These are phyloP conservation scores for Periconia sp. DNA, from an alignment of 2,329 filamentous ascomycete species.

Conservation along the genomic window DNA sequence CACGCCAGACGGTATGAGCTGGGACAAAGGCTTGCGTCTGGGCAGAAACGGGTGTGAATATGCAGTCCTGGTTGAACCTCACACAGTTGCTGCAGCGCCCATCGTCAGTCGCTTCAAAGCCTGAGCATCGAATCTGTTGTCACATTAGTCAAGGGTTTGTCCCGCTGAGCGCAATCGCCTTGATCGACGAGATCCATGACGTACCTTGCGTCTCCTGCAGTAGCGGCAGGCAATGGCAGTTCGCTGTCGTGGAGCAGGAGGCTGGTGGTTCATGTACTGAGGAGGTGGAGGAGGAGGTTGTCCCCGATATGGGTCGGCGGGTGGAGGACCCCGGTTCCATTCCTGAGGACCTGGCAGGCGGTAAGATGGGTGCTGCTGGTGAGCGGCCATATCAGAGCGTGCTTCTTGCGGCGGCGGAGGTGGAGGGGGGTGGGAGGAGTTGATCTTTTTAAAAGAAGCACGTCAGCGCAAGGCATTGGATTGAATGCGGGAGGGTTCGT, in stretches of 20 bases:
- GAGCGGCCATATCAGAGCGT: constrained; percentile 49
- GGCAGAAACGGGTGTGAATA: constrained; percentile 75
- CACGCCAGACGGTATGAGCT: constrained; percentile 65
- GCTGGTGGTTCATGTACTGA: constrained; percentile 41
- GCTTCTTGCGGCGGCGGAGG: constrained; percentile 35
- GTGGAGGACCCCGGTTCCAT: constrained; percentile 47
- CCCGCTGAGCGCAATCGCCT: background rate
- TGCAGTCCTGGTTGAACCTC: constrained; percentile 74
- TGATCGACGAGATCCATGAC: background rate
- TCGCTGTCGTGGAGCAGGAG: constrained; percentile 59
- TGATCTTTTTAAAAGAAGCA: constrained; percentile 24
- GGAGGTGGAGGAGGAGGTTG: constrained; percentile 47
- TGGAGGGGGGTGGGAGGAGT: constrained; percentile 34
- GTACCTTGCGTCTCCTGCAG: constrained; percentile 62
- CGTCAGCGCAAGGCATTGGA: constrained; percentile 15
- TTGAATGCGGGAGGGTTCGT: constrained; percentile 10
- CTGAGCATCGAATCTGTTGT: constrained; percentile 71
- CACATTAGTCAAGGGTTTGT: constrained; percentile 15
- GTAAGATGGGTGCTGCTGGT: constrained; percentile 48
- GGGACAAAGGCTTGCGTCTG: constrained; percentile 75
- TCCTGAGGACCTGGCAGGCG: constrained; percentile 50
- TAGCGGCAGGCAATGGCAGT: constrained; percentile 64
- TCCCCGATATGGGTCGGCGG: constrained; percentile 42
- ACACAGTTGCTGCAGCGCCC: constrained; percentile 73
- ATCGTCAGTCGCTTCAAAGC: constrained; percentile 71